phyloP scores from a whole-genome alignment of 495 filamentous ascomycete genomes.

The Jackrogersella multiformis region DNA sequence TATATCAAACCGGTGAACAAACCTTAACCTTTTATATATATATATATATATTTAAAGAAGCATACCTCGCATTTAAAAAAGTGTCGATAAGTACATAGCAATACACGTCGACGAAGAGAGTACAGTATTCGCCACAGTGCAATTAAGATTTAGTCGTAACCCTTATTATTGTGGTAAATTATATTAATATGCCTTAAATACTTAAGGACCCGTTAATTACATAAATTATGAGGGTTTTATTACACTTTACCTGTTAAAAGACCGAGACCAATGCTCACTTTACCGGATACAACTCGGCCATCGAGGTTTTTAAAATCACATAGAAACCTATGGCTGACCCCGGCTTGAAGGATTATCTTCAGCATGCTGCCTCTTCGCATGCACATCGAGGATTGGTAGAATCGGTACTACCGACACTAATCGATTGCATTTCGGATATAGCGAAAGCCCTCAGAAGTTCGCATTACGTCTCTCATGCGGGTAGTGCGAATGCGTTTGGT shows the following conservation, averaged over 20 bases:
- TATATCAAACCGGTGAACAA: no score
- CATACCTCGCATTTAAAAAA: no score
- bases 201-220: slow-evolving; percentile 14
- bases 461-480: slow-evolving; percentile 53
- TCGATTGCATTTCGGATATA: slow-evolving; percentile 27
- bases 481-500: slow-evolving; percentile 60
- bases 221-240: slow-evolving; percentile 13
- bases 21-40: no score
- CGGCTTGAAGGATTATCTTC: not conserved
- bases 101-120: no score
- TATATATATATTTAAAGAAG: no score
- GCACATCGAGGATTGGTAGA: slow-evolving; percentile 14
- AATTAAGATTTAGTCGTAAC: no score
- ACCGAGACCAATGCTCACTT: not conserved
- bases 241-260: no score
- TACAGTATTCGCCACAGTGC: no score
- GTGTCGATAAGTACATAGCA: no score
- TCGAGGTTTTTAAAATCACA: not conserved
- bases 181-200: no score
- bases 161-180: no score
- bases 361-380: slow-evolving; percentile 7
- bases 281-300: not conserved
- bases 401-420: slow-evolving; percentile 30
- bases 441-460: slow-evolving; percentile 15
- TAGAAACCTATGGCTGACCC: slow-evolving; percentile 7